Evolutionary conservation across 1,139 yeast species (phyloP).

Genomic region (Hyphopichia burtonii): DNA sequence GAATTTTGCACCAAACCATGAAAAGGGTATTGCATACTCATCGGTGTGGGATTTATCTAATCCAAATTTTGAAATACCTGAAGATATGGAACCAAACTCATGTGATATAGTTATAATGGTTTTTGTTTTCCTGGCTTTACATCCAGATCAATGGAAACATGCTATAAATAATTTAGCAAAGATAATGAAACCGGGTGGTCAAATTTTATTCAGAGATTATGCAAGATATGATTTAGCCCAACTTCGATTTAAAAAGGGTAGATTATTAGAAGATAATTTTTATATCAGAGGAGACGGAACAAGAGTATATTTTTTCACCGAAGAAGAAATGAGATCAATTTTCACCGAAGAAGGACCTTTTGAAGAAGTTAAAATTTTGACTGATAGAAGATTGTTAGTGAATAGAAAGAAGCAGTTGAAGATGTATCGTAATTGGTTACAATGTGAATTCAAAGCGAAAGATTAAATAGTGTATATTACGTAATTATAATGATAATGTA

Average conservation of each 20-base stretch:
- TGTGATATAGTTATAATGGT: conserved; percentile 92
- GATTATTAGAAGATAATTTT: conserved; percentile 86
- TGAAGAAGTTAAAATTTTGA: conserved; percentile 70
- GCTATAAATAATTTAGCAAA: conserved; percentile 71
- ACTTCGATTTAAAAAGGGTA: conserved; percentile 84
- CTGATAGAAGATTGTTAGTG: conserved; percentile 87
- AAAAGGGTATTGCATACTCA: conserved; percentile 66
- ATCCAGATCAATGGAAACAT: conserved; percentile 87
- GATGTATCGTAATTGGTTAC: conserved; percentile 97
- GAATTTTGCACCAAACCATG: conserved; percentile 46
- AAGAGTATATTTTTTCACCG: conserved; percentile 93
- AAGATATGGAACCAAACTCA: conserved; percentile 74
- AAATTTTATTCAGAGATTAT: conserved; percentile 85
- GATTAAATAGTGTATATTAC: neutral
- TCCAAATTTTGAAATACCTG: conserved; percentile 72
- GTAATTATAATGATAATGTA: conserved; percentile 48
- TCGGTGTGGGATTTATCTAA: conserved; percentile 96
- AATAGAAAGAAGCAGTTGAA: conserved; percentile 88
- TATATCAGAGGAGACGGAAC: conserved; percentile 98
- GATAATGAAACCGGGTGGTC: conserved; percentile 89
- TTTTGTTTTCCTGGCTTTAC: conserved; percentile 87
- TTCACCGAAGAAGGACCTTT: conserved; percentile 64
- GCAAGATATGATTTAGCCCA: conserved; percentile 97
- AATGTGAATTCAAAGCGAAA: conserved; percentile 68
- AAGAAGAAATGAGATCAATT: conserved; percentile 78